Evolutionary conservation across 73 alveolate species (phyloP).

Genomic region (Paramecium tetraurelia): DNA sequence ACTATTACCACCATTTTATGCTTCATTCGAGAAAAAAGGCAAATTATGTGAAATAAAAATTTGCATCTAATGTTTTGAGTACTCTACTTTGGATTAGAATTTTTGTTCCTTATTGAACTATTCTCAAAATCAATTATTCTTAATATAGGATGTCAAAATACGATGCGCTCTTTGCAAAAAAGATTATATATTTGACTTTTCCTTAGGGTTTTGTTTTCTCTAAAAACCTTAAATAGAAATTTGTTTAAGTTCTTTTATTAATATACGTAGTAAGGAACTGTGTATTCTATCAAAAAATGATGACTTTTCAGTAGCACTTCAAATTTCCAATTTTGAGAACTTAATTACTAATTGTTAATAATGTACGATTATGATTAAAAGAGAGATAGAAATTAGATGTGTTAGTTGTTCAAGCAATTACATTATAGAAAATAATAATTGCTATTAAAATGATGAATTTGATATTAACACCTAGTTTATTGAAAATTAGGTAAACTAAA

Average conservation of each 20-base stretch:
- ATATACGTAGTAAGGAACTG: neutral
- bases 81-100: neutral
- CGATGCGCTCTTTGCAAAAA: neutral
- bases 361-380: neutral
- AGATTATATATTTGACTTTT: neutral
- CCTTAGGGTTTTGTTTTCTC: neutral
- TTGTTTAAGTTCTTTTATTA: neutral
- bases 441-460: neutral
- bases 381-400: neutral
- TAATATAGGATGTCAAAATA: neutral
- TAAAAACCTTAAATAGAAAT: neutral
- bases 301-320: neutral
- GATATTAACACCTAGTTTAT: neutral
- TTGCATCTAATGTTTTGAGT: neutral
- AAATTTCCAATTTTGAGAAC: neutral
- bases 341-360: neutral
- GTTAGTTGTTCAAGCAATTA: neutral
- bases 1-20: neutral
- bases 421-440: neutral
- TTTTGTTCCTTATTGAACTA: neutral
- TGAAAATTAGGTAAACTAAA: neutral
- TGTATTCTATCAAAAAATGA: neutral
- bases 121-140: neutral
- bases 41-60: neutral
- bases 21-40: neutral